Base-by-base conservation (phyloP, 768 basidiomycete species). In the Tulasnella sp. region DNA sequence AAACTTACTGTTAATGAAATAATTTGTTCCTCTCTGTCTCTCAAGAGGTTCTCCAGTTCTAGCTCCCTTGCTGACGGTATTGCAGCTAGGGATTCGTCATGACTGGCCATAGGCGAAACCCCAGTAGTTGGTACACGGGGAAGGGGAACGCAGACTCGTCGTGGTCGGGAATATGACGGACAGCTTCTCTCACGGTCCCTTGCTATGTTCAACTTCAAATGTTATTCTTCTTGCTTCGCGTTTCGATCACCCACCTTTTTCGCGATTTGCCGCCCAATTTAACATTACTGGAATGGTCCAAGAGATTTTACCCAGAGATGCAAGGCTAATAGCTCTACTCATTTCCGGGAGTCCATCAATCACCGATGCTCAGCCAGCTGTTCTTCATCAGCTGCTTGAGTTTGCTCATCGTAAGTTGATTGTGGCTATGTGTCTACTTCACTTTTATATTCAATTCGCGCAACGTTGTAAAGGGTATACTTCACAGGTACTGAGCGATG, bases 361-460 rank as follows among this genome's bases (percentile, higher is more conserved):
- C 0, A 83, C 87, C 54, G 87, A 90, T 67, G 77, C 81, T 1
- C 87, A 90, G 56, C 87, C 88, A 2, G 83, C 78, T 3, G 87
- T 90, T 9, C 71, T 90, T 8, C 84, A 88, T 58, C 87, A 90
- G 60, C 74, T 90, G 6, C 77, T 90, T 48, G 87, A 90, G 64
- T 88, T 90, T 58, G 76, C 87, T 0, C 80, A 89, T 61, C 69
- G 88, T 53, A 33, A 49, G 55, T 29, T 19, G 1, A n/a, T 12
- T 28, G 10, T 40, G 3, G 16, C 22, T n/a, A 33, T 37, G 37
- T 27, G 9, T 10, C 24, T 28, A 19, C 3, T n/a, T 50, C 25
- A 37, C 24, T 40, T 19, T 7, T 8, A 37, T 42, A 13, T 5
- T n/a, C 29, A 15, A 22, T 20, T 22, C 20, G 10, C 10, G 41